Percentiles rank a stretch among this genome's conserved stretches.
Conservation (phyloP, 192 early-diverging fungal species). For the Coemansia aciculifera region DNA sequence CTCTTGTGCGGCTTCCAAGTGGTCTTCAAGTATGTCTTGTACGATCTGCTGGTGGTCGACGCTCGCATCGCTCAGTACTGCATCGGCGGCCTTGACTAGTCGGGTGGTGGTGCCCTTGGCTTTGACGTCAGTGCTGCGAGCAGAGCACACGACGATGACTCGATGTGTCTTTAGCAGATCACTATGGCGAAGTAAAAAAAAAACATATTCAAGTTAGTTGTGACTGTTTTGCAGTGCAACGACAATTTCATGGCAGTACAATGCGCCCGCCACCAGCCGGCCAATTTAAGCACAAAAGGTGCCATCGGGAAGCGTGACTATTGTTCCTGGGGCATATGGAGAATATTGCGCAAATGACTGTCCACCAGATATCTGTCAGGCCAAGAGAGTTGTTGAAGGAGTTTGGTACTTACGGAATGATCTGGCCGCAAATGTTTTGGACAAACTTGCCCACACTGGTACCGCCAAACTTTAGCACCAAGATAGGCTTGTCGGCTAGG, state of each 20-base stretch:
- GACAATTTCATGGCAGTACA: background rate
- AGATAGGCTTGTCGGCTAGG: conserved; percentile 56
- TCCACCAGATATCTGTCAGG: background rate
- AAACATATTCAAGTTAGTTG: background rate
- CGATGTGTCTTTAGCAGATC: conserved; percentile 71
- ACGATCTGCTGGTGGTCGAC: conserved; percentile 74
- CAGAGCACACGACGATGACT: conserved; percentile 93
- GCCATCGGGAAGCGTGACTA: conserved; percentile 1
- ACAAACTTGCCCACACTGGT: conserved; percentile 90
- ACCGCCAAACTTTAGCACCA: conserved; percentile 95
- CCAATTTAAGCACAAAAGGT: conserved; percentile 6
- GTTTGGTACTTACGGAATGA: conserved; percentile 74
- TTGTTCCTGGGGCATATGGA: conserved; percentile 1
- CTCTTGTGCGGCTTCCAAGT: conserved; percentile 67
- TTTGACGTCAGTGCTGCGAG: conserved; percentile 87
- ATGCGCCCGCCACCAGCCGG: background rate
- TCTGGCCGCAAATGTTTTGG: conserved; percentile 68
- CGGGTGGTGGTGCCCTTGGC: conserved; percentile 86
- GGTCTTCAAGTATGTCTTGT: conserved; percentile 77
- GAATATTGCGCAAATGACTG: background rate
- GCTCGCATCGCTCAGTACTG: conserved; percentile 33
- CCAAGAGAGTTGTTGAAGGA: background rate
- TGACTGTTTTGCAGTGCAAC: background rate
- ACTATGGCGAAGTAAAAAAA: conserved; percentile 35
- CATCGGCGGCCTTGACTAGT: conserved; percentile 54